These are phyloP conservation scores for Aspergillus ellipticus DNA, from an alignment of 495 filamentous ascomycete genomes.

Conservation along the genomic window DNA sequence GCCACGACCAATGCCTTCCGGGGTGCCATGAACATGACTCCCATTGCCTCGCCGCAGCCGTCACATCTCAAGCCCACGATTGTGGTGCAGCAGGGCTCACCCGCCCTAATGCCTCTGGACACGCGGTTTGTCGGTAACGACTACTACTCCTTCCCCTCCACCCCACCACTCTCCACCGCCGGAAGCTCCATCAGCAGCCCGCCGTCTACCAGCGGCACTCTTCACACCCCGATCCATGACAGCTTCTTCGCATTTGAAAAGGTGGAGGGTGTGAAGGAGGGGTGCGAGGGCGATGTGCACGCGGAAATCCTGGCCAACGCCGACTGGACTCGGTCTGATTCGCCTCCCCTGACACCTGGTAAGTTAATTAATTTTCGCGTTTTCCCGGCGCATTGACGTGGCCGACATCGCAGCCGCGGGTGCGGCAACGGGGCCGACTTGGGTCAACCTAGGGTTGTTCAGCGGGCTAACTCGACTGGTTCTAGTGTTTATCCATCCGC, in stretches of 20 bases:
- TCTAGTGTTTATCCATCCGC: conserved; percentile 77
- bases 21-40: conserved; percentile 59
- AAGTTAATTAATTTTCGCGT: conserved; percentile 43
- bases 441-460: conserved; percentile 14
- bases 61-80: conserved; percentile 73
- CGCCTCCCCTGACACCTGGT: conserved; percentile 93
- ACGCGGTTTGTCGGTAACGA: conserved; percentile 68
- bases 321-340: conserved; percentile 72
- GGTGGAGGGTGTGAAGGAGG: conserved; percentile 77
- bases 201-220: conserved; percentile 66
- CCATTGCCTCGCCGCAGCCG: conserved; percentile 74
- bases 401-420: neutral
- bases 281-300: conserved; percentile 70
- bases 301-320: conserved; percentile 71
- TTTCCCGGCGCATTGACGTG: no score
- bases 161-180: conserved; percentile 81
- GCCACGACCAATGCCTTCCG: conserved; percentile 59
- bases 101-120: conserved; percentile 70
- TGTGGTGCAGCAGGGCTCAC: conserved; percentile 65
- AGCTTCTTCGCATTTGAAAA: conserved; percentile 71
- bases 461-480: conserved; percentile 19
- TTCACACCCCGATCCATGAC: conserved; percentile 79
- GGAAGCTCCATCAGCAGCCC: conserved; percentile 86
- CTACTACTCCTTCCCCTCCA: conserved; percentile 75
- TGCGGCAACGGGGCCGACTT: neutral